Evolutionary conservation across 2,329 filamentous ascomycete species (phyloP).

Genomic region (Teratosphaeria pseudoeucalypti): DNA sequence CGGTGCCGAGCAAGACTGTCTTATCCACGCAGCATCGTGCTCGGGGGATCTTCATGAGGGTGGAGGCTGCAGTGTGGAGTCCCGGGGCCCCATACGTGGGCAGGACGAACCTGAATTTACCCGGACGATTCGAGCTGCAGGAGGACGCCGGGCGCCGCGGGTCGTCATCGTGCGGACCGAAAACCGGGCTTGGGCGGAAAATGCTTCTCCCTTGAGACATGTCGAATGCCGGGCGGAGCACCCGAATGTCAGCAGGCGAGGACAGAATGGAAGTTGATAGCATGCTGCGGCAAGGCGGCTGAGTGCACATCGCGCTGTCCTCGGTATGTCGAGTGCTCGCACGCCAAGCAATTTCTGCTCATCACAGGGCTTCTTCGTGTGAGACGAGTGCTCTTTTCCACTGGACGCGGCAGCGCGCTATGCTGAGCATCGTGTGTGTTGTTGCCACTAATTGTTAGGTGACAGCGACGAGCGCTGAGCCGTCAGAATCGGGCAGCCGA

Average conservation of each 20-base stretch:
- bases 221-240: not conserved
- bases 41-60: not conserved
- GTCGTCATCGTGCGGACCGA: not conserved
- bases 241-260: not conserved
- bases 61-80: not conserved
- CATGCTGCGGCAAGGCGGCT: too few species aligned
- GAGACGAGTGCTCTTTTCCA: too few species aligned
- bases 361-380: too few species aligned
- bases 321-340: too few species aligned
- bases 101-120: not conserved
- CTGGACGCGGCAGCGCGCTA: too few species aligned
- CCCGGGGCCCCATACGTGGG: not conserved
- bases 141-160: not conserved
- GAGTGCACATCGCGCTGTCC: too few species aligned
- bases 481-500: too few species aligned
- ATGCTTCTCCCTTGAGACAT: not conserved
- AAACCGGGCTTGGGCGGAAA: not conserved
- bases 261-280: not conserved
- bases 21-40: not conserved
- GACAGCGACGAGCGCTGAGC: too few species aligned
- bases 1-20: not conserved
- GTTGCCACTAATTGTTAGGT: too few species aligned
- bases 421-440: too few species aligned
- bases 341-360: too few species aligned
- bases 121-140: not conserved